Percentiles rank a stretch among this genome's conserved stretches.
Conservation (phyloP, 2,329 filamentous ascomycete genomes). For the Aspergillus unguis region DNA sequence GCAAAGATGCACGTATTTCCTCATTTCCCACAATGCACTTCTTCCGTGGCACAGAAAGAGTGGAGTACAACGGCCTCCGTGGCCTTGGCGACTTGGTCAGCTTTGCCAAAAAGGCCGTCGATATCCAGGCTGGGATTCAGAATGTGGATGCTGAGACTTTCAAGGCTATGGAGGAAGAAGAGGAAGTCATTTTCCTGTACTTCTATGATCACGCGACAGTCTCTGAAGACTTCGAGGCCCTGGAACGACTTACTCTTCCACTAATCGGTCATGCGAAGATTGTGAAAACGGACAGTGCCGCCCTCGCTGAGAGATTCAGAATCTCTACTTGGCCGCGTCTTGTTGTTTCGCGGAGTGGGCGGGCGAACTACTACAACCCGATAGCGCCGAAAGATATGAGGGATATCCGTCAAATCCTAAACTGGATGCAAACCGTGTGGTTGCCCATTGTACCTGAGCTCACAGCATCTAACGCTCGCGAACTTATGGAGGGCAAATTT, state of each 20-base stretch:
- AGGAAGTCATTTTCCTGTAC: slow-evolving; percentile 95
- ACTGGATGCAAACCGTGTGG: slow-evolving; percentile 97
- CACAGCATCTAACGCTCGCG: slow-evolving; percentile 82
- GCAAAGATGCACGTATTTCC: slow-evolving; percentile 78
- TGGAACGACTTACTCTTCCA: slow-evolving; percentile 81
- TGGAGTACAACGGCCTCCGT: slow-evolving; percentile 88
- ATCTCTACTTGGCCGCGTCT: slow-evolving; percentile 96
- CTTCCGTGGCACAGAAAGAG: slow-evolving; percentile 85
- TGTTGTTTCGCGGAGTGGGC: slow-evolving; percentile 81
- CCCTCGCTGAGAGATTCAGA: slow-evolving; percentile 78
- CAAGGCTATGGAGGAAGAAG: slow-evolving; percentile 79
- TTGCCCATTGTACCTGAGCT: slow-evolving; percentile 92
- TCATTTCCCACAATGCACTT: slow-evolving; percentile 89
- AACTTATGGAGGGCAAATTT: slow-evolving; percentile 92
- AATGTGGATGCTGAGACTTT: slow-evolving; percentile 77
- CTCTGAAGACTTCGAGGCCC: slow-evolving; percentile 81
- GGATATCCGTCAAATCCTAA: slow-evolving; percentile 72
- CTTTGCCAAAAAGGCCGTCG: slow-evolving; percentile 82
- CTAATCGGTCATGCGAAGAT: slow-evolving; percentile 88
- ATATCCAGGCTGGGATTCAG: slow-evolving; percentile 69
- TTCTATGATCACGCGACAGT: slow-evolving; percentile 97
- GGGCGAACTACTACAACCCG: slow-evolving; percentile 84
- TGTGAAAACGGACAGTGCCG: slow-evolving; percentile 81
- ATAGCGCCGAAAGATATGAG: slow-evolving; percentile 90
- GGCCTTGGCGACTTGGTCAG: slow-evolving; percentile 85